Evolutionary conservation across 305 asterid species (phyloP).

Genomic region (Solanum aculeatissimum): DNA sequence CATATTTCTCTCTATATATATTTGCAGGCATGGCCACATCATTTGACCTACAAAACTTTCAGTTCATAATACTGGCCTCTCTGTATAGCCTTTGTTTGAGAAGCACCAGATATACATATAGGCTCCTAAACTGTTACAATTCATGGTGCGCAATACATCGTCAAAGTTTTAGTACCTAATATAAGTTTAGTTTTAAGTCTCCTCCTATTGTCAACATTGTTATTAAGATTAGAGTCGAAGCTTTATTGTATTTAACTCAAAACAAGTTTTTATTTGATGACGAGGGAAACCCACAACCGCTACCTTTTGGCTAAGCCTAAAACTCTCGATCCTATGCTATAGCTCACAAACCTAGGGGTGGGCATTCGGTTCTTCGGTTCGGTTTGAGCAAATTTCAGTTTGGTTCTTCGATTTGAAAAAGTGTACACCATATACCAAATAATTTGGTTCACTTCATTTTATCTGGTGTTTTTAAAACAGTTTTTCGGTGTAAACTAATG

Average conservation of each 20-base stretch:
- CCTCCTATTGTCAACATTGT: background rate
- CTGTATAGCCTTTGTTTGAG: background rate
- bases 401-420: no score
- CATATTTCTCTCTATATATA: background rate
- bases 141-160: background rate
- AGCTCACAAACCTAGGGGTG: no score
- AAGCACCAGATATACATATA: background rate
- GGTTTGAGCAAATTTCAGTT: no score
- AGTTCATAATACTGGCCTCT: background rate
- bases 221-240: background rate
- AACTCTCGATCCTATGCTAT: no score
- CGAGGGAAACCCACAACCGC: no score
- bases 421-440: no score
- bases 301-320: no score
- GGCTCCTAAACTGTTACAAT: background rate
- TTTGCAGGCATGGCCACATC: background rate
- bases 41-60: background rate
- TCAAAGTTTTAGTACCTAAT: background rate
- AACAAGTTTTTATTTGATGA: no score
- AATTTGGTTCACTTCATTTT: no score
- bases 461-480: no score
- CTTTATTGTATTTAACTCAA: background rate
- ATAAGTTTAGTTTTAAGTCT: background rate
- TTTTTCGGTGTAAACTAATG: no score
- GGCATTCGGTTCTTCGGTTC: no score